phyloP scores from a whole-genome alignment of 169 alveolate species.

The Babesia divergens region DNA sequence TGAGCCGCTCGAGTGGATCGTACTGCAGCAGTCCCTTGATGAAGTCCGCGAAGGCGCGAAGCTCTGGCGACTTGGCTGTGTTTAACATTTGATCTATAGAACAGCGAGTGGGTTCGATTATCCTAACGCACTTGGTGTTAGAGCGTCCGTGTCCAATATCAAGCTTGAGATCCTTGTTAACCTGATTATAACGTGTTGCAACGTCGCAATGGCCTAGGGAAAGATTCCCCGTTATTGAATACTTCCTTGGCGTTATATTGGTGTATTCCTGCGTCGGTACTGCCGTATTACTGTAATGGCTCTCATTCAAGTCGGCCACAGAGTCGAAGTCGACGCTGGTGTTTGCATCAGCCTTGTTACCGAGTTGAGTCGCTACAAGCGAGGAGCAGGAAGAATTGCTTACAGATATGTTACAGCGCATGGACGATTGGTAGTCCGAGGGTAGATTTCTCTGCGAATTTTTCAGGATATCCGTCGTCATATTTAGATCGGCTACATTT shows the following conservation, averaged over 20 bases:
- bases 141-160: constrained; percentile 40
- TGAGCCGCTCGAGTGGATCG: constrained; percentile 84
- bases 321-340: constrained; percentile 26
- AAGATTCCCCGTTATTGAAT: constrained; percentile 10
- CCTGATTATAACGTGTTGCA: neutral
- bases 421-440: constrained; percentile 32
- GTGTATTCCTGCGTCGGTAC: neutral
- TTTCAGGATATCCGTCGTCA: constrained; percentile 32
- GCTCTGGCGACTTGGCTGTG: neutral
- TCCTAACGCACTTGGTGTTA: constrained; percentile 45
- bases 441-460: neutral
- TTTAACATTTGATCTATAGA: constrained; percentile 50
- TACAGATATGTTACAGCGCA: constrained; percentile 42
- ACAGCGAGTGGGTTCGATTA: constrained; percentile 46
- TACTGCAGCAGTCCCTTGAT: constrained; percentile 80
- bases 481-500: constrained; percentile 49
- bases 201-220: neutral
- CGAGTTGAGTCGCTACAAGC: constrained; percentile 7
- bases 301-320: neutral
- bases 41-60: constrained; percentile 66
- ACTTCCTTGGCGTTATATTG: constrained; percentile 18
- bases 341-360: neutral
- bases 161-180: constrained; percentile 21
- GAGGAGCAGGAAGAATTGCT: constrained; percentile 57
- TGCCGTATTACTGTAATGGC: neutral